Conservation (phyloP, 23 red algal genomes). For the Gracilariopsis chorda region DNA sequence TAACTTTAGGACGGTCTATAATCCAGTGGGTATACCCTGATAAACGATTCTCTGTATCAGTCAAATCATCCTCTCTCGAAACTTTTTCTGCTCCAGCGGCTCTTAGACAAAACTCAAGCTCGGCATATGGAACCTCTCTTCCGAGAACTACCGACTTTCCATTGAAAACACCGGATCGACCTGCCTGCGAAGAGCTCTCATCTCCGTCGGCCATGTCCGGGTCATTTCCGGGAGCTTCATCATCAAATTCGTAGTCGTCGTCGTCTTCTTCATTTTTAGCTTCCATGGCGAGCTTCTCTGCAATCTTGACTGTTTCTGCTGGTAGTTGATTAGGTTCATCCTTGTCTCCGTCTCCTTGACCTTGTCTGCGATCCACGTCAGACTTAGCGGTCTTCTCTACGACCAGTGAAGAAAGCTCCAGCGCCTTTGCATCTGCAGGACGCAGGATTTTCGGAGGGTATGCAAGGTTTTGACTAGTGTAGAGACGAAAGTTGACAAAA, state of each 20-base stretch:
- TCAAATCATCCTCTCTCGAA: constrained; percentile 57
- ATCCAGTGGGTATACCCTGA: constrained; percentile 79
- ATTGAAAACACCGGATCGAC: constrained; percentile 43
- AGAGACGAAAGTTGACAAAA: constrained; percentile 91
- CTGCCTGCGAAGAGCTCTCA: neutral
- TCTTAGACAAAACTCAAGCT: constrained; percentile 84
- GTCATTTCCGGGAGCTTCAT: neutral
- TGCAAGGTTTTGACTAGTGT: constrained; percentile 29
- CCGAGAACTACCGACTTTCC: constrained; percentile 76
- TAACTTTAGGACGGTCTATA: constrained; percentile 70
- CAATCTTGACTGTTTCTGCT: constrained; percentile 24
- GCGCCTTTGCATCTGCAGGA: constrained; percentile 37
- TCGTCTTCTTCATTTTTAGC: constrained; percentile 13
- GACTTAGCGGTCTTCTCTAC: neutral
- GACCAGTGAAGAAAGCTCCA: constrained; percentile 32
- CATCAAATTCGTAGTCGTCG: constrained; percentile 46
- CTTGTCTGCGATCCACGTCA: neutral
- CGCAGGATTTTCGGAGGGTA: constrained; percentile 75
- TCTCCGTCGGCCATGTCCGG: neutral
- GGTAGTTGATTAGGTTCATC: neutral
- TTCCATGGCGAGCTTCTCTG: constrained; percentile 20
- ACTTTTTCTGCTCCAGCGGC: constrained; percentile 70
- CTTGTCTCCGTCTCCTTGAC: neutral
- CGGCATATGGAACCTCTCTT: constrained; percentile 78
- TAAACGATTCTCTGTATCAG: neutral